These are phyloP conservation scores for Backusella westeae DNA, from an alignment of 192 early-diverging fungal species.

Conservation along the genomic window DNA sequence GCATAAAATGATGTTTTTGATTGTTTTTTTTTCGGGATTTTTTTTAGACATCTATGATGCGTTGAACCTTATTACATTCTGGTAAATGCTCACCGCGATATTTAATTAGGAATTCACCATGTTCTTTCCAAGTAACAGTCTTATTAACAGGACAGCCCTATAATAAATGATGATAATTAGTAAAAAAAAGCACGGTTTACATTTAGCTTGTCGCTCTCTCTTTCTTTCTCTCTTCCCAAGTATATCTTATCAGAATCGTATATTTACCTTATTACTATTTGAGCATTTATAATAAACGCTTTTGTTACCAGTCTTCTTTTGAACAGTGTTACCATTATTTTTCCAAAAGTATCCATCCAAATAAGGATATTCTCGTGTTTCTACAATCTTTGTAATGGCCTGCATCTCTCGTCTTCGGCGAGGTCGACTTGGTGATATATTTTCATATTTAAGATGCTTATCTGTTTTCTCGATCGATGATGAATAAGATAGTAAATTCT, in stretches of 20 bases:
- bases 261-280: constrained; percentile 49
- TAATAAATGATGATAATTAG: background rate
- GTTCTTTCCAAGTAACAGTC: constrained; percentile 53
- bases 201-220: background rate
- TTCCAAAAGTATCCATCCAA: constrained; percentile 53
- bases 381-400: constrained; percentile 55
- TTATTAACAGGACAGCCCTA: constrained; percentile 50
- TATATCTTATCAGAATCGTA: background rate
- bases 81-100: constrained; percentile 52
- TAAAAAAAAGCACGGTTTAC: constrained; percentile 12
- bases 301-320: constrained; percentile 54
- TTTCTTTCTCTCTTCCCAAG: background rate
- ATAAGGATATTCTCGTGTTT: constrained; percentile 46
- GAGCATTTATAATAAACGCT: constrained; percentile 62
- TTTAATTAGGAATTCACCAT: constrained; percentile 52
- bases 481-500: background rate
- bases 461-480: background rate
- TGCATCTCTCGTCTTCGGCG: constrained; percentile 60
- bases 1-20: constrained; percentile 7
- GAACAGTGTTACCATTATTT: constrained; percentile 59
- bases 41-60: constrained; percentile 33
- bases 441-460: background rate
- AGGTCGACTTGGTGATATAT: constrained; percentile 23
- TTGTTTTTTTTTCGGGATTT: background rate
- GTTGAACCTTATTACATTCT: constrained; percentile 47